These are phyloP conservation scores for Penicillium sp. DNA, from an alignment of 2,329 filamentous ascomycete species.

Conservation along the genomic window DNA sequence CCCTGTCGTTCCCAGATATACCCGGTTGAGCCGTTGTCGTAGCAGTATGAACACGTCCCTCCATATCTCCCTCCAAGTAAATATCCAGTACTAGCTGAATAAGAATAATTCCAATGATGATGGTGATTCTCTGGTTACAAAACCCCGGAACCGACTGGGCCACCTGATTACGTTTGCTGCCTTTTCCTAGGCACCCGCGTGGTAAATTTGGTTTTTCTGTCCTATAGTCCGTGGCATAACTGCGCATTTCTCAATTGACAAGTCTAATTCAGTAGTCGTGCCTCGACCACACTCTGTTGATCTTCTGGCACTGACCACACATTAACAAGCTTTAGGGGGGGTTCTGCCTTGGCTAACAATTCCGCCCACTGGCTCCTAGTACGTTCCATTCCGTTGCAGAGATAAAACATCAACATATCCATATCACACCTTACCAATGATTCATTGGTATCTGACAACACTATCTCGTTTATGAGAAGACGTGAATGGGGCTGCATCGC, in stretches of 20 bases:
- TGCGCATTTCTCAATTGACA: not conserved
- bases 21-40: too few relatives aligned
- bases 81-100: too few relatives aligned
- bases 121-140: too few relatives aligned
- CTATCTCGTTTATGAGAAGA: not conserved
- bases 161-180: too few relatives aligned
- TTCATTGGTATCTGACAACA: not conserved
- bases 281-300: slow-evolving; percentile 1
- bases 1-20: too few relatives aligned
- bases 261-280: not conserved
- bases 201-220: too few relatives aligned
- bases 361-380: not conserved
- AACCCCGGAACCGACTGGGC: too few relatives aligned
- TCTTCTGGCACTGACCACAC: not conserved
- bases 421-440: not conserved
- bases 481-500: not conserved
- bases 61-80: too few relatives aligned
- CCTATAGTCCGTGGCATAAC: not conserved
- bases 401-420: not conserved
- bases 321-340: not conserved
- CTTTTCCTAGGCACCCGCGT: too few relatives aligned
- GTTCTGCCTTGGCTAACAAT: not conserved
- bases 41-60: too few relatives aligned
- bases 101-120: too few relatives aligned
- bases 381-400: slow-evolving; percentile 1